Percentiles rank a stretch among this genome's conserved stretches.
Evolutionary conservation across 805 yeast genomes (phyloP).

Genomic region (Nakazawaea ambrosiae): DNA sequence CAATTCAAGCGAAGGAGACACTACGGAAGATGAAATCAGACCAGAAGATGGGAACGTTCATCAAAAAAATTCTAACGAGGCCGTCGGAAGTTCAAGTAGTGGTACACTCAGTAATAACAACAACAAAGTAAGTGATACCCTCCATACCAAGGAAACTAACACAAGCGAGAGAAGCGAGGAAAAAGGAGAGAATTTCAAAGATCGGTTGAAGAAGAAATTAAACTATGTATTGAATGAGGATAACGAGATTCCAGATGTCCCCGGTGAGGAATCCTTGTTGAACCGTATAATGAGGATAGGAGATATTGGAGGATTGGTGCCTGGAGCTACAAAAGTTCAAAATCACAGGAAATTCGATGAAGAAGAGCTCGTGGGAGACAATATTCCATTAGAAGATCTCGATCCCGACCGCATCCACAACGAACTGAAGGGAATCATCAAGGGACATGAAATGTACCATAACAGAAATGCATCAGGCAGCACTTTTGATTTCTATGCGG

Average conservation of each 20-base stretch:
- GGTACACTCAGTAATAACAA: conserved; percentile 1
- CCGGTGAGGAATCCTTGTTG: conserved; percentile 7
- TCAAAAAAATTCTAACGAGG: conserved; percentile 11
- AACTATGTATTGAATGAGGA: conserved; percentile 11
- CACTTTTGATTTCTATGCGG: conserved; percentile 20
- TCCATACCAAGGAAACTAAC: no score
- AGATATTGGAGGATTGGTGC: conserved; percentile 25
- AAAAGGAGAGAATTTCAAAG: conserved; percentile 1
- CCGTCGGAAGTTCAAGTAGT: conserved; percentile 4
- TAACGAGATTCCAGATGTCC: conserved; percentile 14
- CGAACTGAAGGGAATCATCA: conserved; percentile 50
- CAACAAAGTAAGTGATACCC: neutral
- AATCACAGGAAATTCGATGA: conserved; percentile 20
- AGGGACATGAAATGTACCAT: conserved; percentile 33
- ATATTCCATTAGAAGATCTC: conserved; percentile 36
- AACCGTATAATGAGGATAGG: conserved; percentile 19
- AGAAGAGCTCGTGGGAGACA: conserved; percentile 26
- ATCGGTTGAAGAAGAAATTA: conserved; percentile 15
- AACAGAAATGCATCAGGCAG: conserved; percentile 13
- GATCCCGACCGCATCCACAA: conserved; percentile 34
- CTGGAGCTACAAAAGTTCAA: conserved; percentile 23
- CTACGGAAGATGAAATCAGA: conserved; percentile 16
- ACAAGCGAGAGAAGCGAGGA: neutral
- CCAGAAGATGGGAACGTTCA: conserved; percentile 3
- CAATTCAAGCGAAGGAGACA: conserved; percentile 21